Conservation (phyloP, 495 filamentous ascomycete species). For the Filosporella fistucella region DNA sequence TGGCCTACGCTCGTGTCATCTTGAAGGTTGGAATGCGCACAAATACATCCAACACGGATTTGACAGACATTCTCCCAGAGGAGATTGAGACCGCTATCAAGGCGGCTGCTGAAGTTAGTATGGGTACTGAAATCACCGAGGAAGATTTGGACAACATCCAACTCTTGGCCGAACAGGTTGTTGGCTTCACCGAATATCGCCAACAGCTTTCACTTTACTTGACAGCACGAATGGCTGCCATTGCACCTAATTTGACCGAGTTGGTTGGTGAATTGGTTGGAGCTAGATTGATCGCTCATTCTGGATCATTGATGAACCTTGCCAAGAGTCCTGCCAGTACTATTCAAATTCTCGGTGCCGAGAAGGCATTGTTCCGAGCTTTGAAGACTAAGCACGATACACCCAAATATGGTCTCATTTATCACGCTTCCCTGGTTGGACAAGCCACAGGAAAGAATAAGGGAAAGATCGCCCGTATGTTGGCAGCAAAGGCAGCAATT, state of each 20-base stretch:
- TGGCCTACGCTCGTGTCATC: slow-evolving; percentile 87
- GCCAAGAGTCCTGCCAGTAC: slow-evolving; percentile 96
- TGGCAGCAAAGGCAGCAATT: slow-evolving; percentile 88
- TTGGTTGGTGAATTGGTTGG: slow-evolving; percentile 93
- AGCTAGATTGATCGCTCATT: slow-evolving; percentile 91
- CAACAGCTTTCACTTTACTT: slow-evolving; percentile 84
- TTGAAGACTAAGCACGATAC: slow-evolving; percentile 99
- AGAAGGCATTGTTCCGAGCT: slow-evolving; percentile 97
- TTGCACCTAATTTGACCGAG: slow-evolving; percentile 92
- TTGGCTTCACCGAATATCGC: slow-evolving; percentile 85
- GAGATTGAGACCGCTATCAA: slow-evolving; percentile 93
- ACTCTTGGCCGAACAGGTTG: slow-evolving; percentile 87
- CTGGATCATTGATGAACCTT: slow-evolving; percentile 90
- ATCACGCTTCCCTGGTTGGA: slow-evolving; percentile 93
- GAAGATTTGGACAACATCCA: slow-evolving; percentile 90
- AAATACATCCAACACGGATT: slow-evolving; percentile 69
- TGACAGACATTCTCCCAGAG: slow-evolving; percentile 90
- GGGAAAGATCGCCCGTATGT: slow-evolving; percentile 96
- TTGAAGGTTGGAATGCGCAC: slow-evolving; percentile 81
- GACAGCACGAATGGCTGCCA: slow-evolving; percentile 89
- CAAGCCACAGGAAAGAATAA: slow-evolving; percentile 98
- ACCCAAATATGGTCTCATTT: slow-evolving; percentile 98
- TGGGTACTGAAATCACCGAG: slow-evolving; percentile 93
- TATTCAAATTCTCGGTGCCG: slow-evolving; percentile 95
- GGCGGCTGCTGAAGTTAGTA: slow-evolving; percentile 89